Percentiles rank a stretch among this genome's conserved stretches.
Conservation (phyloP, 1,284 basidiomycete species). For the Vanrija humicola region DNA sequence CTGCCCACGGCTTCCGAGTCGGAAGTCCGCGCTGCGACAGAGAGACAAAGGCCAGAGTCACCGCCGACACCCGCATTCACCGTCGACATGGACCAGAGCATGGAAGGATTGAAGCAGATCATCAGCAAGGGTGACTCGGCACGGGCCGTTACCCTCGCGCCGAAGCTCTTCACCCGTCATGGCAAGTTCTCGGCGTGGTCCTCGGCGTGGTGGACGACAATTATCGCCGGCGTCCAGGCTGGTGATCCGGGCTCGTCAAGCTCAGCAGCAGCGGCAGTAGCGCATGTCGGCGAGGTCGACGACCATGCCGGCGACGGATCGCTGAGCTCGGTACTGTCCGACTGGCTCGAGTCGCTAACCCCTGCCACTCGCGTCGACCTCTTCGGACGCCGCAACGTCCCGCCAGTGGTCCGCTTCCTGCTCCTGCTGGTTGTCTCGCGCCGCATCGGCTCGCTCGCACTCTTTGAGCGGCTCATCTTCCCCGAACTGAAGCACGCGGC, state of each 20-base stretch:
- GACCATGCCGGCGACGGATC: conserved; percentile 14
- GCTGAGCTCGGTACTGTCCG: conserved; percentile 19
- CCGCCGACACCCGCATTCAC: conserved; percentile 11
- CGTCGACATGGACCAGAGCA: conserved; percentile 28
- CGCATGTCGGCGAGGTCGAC: conserved; percentile 28
- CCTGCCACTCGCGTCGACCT: conserved; percentile 18
- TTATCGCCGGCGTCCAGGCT: conserved; percentile 25
- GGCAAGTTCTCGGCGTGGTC: conserved; percentile 33
- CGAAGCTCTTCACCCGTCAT: conserved; percentile 31
- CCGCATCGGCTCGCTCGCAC: conserved; percentile 22
- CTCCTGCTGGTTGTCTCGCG: conserved; percentile 31
- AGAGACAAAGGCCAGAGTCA: conserved; percentile 11
- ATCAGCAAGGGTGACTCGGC: conserved; percentile 21
- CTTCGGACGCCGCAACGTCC: conserved; percentile 20
- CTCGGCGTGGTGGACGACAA: conserved; percentile 29
- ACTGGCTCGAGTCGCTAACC: conserved; percentile 24
- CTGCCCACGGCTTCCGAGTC: conserved; percentile 29
- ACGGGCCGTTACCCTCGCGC: conserved; percentile 17
- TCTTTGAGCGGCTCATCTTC: conserved; percentile 32
- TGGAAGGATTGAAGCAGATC: conserved; percentile 22
- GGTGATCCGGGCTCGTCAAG: conserved; percentile 10
- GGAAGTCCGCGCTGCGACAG: conserved; percentile 26
- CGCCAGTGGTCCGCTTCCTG: conserved; percentile 22
- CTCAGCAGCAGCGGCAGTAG: conserved; percentile 14
- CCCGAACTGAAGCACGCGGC: conserved; percentile 36